Evolutionary conservation across 2,329 filamentous ascomycete genomes (phyloP).

Genomic region (Diplodia mutila): DNA sequence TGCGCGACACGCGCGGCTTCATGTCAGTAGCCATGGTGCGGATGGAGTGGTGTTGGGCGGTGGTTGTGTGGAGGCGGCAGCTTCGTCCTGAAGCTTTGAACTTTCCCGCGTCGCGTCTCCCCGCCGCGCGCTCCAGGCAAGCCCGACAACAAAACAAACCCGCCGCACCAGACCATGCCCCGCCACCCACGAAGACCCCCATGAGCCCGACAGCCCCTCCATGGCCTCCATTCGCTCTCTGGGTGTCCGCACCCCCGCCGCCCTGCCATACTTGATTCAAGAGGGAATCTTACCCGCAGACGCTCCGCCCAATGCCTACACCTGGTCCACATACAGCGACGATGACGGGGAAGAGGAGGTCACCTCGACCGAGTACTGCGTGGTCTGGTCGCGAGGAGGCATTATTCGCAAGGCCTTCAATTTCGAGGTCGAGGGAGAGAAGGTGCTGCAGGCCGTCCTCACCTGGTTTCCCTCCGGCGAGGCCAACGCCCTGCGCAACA

Average conservation of each 20-base stretch:
- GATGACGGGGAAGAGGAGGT: slow-evolving; percentile 64
- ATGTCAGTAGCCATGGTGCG: slow-evolving; percentile 20
- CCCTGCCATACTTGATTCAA: slow-evolving; percentile 78
- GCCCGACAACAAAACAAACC: slow-evolving; percentile 22
- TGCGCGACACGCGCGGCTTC: slow-evolving; percentile 22
- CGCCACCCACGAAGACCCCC: slow-evolving; percentile 29
- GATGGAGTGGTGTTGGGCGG: slow-evolving; percentile 1
- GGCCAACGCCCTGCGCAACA: slow-evolving; percentile 9
- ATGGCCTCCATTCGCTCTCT: slow-evolving; percentile 94
- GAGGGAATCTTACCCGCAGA: slow-evolving; percentile 76
- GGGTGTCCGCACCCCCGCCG: slow-evolving; percentile 86
- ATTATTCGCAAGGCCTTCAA: slow-evolving; percentile 84
- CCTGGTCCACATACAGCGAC: slow-evolving; percentile 69
- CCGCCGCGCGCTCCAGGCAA: slow-evolving; percentile 24
- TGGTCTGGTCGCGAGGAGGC: slow-evolving; percentile 87
- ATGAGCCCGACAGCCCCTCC: slow-evolving; percentile 38
- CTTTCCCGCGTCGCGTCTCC: slow-evolving; percentile 27
- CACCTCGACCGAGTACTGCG: slow-evolving; percentile 72
- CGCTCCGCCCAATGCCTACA: slow-evolving; percentile 68
- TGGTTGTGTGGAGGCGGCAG: slow-evolving; percentile 25
- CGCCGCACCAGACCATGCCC: slow-evolving; percentile 16
- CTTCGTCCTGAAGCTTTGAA: slow-evolving; percentile 23
- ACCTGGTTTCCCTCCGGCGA: slow-evolving; percentile 71
- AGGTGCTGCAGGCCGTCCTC: slow-evolving; percentile 82
- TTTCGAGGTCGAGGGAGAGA: slow-evolving; percentile 84